Base-by-base conservation (phyloP, 2,329 filamentous ascomycete genomes). In the Aspergillus sp. region DNA sequence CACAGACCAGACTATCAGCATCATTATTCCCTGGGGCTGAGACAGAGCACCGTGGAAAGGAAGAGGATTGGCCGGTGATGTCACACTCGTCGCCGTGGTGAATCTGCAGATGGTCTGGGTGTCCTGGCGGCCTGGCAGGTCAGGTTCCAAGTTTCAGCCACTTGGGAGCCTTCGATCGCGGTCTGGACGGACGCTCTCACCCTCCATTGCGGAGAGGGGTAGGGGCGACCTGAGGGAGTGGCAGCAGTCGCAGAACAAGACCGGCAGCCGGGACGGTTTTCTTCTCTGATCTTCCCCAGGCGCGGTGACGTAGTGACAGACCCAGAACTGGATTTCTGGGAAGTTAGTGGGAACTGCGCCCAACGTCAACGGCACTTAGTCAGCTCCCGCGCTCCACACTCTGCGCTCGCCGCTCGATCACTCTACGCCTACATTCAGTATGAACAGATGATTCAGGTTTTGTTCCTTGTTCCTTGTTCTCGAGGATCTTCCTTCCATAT, bases 21-120 rank as follows among this genome's bases (percentile, higher is more conserved):
- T 31, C 27, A 37, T 37, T n/a, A 37, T 37, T 37, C 14, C 12
- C 35, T 9, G 27, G 27, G 27, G 12, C 35, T 4, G 6, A 37
- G 35, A 37, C 35, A n/a, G 35, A n/a, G 35, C 35, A 37, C 35
- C 3, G 12, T n/a, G 40, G 27, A 19, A 14, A 11, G 12, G 8
- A 45, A 7, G 35, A 49, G 19, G 47, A 51, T 46, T 46, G 55
- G 40, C 9, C 43, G 37, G 31, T 57, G 49, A 57, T 57, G 55
- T 57, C 55, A 57, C 55, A 53, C 49, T 23, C 33, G 23, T 44
- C 39, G 35, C 19, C 55, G 21, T 41, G 27, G 35, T 37, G 35
- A 37, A 19, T 21, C 19, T 33, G 27, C 43, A 37, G 35, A 12
- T 37, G 35, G 37, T 47, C 24, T 27, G 27, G 27, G 27, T 31